These are phyloP conservation scores for Penicillium daleae DNA, from an alignment of 495 filamentous ascomycete genomes.

Conservation along the genomic window DNA sequence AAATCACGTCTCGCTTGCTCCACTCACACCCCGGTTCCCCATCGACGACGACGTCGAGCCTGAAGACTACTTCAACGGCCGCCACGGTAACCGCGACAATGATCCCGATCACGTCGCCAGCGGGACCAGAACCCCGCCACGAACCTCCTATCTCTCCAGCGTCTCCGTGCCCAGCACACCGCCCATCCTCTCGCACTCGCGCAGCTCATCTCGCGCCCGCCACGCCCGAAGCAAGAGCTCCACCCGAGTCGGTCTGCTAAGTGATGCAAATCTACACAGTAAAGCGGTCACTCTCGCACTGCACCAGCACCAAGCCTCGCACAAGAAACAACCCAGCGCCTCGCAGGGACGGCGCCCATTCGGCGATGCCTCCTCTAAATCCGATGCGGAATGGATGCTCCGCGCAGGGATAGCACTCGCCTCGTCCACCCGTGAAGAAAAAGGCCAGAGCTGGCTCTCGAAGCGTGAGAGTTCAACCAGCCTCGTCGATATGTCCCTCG, in stretches of 20 bases:
- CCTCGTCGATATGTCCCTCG: slow-evolving; percentile 49
- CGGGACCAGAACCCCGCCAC: slow-evolving; percentile 24
- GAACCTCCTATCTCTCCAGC: slow-evolving; percentile 49
- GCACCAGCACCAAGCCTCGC: slow-evolving; percentile 27
- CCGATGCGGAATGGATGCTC: slow-evolving; percentile 73
- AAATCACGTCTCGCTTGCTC: slow-evolving; percentile 59
- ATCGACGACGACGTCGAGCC: slow-evolving; percentile 48
- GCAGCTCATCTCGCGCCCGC: slow-evolving; percentile 48
- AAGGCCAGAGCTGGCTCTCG: slow-evolving; percentile 78
- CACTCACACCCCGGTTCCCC: slow-evolving; percentile 68
- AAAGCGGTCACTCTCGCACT: slow-evolving; percentile 29
- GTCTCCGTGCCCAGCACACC: slow-evolving; percentile 50
- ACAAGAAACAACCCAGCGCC: slow-evolving; percentile 21
- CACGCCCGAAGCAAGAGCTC: slow-evolving; percentile 47
- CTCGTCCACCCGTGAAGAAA: slow-evolving; percentile 71
- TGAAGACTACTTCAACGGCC: slow-evolving; percentile 41
- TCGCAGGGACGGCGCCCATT: slow-evolving; percentile 13
- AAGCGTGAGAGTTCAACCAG: slow-evolving; percentile 74
- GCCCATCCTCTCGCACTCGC: slow-evolving; percentile 53
- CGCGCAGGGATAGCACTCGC: slow-evolving; percentile 72
- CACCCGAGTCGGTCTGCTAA: slow-evolving; percentile 31
- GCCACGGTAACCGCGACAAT: neutral
- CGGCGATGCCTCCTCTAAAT: slow-evolving; percentile 24
- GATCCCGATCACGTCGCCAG: neutral
- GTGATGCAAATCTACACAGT: slow-evolving; percentile 43